phyloP scores from a whole-genome alignment of 495 filamentous ascomycete species.

The Penicillium egyptiacum region DNA sequence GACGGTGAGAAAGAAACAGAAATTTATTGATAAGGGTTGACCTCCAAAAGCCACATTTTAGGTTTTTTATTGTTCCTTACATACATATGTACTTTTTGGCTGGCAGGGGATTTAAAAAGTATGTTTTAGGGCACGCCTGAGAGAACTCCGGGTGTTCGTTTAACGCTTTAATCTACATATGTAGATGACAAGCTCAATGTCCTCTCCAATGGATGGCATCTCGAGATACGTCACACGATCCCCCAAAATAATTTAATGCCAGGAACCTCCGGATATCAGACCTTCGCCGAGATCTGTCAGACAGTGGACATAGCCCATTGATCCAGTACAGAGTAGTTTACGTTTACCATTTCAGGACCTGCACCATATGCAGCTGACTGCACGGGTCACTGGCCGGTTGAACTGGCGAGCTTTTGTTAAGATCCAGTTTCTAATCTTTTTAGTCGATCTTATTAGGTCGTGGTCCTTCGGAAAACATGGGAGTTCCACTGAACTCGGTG shows the following conservation, averaged over 20 bases:
- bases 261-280: background rate
- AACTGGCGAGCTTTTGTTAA: slow-evolving; percentile 10
- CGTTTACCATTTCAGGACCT: slow-evolving; percentile 1
- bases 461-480: slow-evolving; percentile 21
- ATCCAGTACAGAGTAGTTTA: background rate
- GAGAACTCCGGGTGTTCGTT: background rate
- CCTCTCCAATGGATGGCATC: background rate
- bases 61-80: background rate
- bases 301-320: slow-evolving; percentile 1
- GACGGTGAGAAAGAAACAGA: background rate
- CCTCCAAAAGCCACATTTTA: background rate
- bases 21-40: background rate
- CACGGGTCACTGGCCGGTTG: slow-evolving; percentile 2
- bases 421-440: slow-evolving; percentile 17
- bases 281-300: background rate
- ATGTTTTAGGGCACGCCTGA: background rate
- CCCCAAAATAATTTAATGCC: background rate
- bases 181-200: slow-evolving; percentile 1
- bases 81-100: background rate
- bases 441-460: slow-evolving; percentile 16
- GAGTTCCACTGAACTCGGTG: slow-evolving; percentile 18
- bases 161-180: background rate
- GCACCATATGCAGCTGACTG: background rate
- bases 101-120: background rate
- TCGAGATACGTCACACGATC: background rate